These are phyloP conservation scores for Candida orba DNA, from an alignment of 805 yeast species.

Conservation along the genomic window DNA sequence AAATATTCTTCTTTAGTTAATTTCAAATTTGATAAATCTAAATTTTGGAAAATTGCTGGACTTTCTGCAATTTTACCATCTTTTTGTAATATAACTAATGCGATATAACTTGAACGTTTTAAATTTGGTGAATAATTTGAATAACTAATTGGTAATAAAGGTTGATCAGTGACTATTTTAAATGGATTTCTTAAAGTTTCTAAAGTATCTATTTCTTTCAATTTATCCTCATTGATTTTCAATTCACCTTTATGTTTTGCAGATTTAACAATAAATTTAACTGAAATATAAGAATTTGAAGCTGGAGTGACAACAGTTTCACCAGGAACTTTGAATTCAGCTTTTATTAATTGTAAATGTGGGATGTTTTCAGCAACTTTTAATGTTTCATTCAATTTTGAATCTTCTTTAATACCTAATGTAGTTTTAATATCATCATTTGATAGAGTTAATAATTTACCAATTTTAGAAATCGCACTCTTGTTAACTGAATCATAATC, in stretches of 20 bases:
- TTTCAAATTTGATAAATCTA: conserved; percentile 48
- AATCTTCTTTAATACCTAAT: conserved; percentile 42
- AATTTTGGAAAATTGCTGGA: conserved; percentile 45
- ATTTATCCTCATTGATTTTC: conserved; percentile 25
- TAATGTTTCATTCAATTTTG: conserved; percentile 41
- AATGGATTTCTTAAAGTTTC: conserved; percentile 70
- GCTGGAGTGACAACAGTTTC: conserved; percentile 65
- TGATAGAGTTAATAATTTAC: conserved; percentile 59
- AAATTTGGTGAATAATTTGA: conserved; percentile 73
- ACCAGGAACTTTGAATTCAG: conserved; percentile 82
- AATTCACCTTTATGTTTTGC: conserved; percentile 47
- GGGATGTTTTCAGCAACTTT: conserved; percentile 63
- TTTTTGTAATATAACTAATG: conserved; percentile 60
- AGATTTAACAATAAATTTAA: conserved; percentile 72
- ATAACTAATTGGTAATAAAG: conserved; percentile 55
- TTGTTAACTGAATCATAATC: conserved; percentile 35
- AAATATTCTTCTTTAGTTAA: conserved; percentile 44
- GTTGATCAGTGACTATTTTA: conserved; percentile 56
- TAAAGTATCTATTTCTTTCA: conserved; percentile 52
- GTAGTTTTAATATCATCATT: conserved; percentile 46
- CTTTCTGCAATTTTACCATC: conserved; percentile 76
- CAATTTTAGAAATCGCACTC: conserved; percentile 50
- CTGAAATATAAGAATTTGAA: conserved; percentile 64
- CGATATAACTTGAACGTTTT: conserved; percentile 52
- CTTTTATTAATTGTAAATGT: conserved; percentile 53